These are phyloP conservation scores for Atalantia buxifolia DNA, from an alignment of 345 rosid species.

Conservation along the genomic window DNA sequence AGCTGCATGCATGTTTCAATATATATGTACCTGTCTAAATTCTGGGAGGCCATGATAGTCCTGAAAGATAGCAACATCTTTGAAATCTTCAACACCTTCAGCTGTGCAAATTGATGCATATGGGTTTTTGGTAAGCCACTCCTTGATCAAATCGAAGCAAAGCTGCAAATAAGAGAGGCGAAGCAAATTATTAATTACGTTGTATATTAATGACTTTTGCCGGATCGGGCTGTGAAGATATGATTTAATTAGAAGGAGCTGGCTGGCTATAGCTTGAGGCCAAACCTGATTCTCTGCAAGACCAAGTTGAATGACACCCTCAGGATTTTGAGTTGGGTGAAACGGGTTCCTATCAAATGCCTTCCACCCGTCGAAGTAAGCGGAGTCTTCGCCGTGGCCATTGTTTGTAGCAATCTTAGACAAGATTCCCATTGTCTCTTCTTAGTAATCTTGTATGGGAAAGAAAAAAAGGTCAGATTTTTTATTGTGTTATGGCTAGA, in stretches of 20 bases:
- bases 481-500: background rate
- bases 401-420: constrained; percentile 59
- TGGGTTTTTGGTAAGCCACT: constrained; percentile 69
- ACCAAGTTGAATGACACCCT: constrained; percentile 88
- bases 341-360: constrained; percentile 69
- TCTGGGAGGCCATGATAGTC: constrained; percentile 77
- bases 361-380: constrained; percentile 87
- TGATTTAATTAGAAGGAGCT: background rate
- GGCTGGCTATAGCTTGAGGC: background rate
- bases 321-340: constrained; percentile 48
- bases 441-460: background rate
- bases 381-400: constrained; percentile 70
- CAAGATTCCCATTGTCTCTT: constrained; percentile 22
- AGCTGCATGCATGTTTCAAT: background rate
- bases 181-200: background rate
- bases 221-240: background rate
- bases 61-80: constrained; percentile 68
- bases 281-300: constrained; percentile 83
- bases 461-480: background rate
- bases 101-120: constrained; percentile 68
- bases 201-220: too few species aligned
- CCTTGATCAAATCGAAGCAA: constrained; percentile 50
- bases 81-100: constrained; percentile 57
- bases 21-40: constrained; percentile 54
- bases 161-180: constrained; percentile 39